phyloP scores from a whole-genome alignment of 352 stramenopile genomes.

The Aphanomyces invadans region DNA sequence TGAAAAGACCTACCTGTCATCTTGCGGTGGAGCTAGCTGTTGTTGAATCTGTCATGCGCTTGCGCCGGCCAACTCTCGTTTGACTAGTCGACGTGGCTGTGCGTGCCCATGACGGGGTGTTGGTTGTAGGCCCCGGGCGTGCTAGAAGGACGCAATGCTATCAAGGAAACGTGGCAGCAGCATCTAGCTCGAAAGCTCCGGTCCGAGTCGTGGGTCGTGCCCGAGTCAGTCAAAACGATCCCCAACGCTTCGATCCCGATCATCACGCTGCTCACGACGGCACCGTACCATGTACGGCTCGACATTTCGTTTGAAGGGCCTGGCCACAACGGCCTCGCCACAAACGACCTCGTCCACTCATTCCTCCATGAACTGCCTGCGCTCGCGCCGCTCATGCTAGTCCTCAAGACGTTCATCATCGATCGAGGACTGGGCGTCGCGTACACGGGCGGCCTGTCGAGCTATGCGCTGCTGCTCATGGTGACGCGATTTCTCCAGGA shows the following conservation, averaged over 20 bases:
- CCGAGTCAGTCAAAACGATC: slow-evolving; percentile 94
- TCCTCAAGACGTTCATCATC: slow-evolving; percentile 93
- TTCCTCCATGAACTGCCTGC: slow-evolving; percentile 91
- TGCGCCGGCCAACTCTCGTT: too few species aligned
- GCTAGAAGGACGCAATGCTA: slow-evolving; percentile 96
- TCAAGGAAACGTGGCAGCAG: slow-evolving; percentile 98
- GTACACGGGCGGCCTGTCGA: slow-evolving; percentile 95
- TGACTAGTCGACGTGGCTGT: too few species aligned
- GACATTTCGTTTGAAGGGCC: slow-evolving; percentile 97
- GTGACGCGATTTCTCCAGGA: slow-evolving; percentile 91
- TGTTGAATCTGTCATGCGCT: too few species aligned
- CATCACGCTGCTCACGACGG: slow-evolving; percentile 89
- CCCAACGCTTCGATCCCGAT: slow-evolving; percentile 95
- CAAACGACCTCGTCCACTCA: slow-evolving; percentile 89
- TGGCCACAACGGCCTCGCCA: slow-evolving; percentile 92
- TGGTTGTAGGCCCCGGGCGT: slow-evolving; percentile 77
- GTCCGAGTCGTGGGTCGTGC: slow-evolving; percentile 87
- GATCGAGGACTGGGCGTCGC: slow-evolving; percentile 90
- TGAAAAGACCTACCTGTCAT: too few species aligned
- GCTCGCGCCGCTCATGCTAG: slow-evolving; percentile 91
- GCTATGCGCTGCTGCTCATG: slow-evolving; percentile 94
- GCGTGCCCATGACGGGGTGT: not conserved
- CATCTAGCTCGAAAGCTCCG: slow-evolving; percentile 93
- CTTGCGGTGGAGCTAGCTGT: too few species aligned
- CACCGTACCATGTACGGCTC: slow-evolving; percentile 76